Conservation (phyloP, 176 grass and related monocot species). For the Carex littledalei region DNA sequence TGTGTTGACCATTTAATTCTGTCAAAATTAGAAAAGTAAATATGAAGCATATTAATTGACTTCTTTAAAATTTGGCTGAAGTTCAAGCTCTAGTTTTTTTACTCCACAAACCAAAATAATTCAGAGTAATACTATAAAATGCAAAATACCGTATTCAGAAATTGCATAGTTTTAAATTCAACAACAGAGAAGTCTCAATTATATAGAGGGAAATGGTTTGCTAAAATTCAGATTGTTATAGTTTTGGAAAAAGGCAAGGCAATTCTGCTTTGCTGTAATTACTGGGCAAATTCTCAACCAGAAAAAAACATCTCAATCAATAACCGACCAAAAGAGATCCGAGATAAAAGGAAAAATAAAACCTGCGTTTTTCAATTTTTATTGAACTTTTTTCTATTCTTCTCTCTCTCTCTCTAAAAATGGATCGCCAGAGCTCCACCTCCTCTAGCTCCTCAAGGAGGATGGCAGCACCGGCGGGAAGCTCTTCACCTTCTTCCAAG, state of each 20-base stretch:
- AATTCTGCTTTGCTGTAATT: not conserved
- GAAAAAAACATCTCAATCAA: not conserved
- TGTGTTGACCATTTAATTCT: no score
- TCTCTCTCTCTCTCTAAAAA: conserved; percentile 9
- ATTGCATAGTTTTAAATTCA: no score
- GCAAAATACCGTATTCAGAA: not conserved
- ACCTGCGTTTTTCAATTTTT: not conserved
- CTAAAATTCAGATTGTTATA: not conserved
- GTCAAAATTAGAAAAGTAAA: no score
- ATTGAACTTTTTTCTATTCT: not conserved
- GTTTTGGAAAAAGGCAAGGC: not conserved
- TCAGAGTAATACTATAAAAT: not conserved
- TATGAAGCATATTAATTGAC: no score
- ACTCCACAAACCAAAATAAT: not conserved
- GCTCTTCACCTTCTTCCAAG: conserved; percentile 5
- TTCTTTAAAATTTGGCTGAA: no score
- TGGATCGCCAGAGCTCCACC: conserved; percentile 20
- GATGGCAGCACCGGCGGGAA: conserved; percentile 14
- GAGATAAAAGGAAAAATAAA: conserved; percentile 3
- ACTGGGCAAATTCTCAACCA: not conserved
- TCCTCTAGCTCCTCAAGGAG: conserved; percentile 18
- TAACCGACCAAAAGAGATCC: not conserved
- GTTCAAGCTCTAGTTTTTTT: no score
- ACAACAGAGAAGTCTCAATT: not conserved
- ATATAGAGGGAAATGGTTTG: not conserved